Evolutionary conservation across 2,329 filamentous ascomycete genomes (phyloP), one percentile per base, ranked within the genome.

Genomic region (Cladophialophora bantiana): DNA sequence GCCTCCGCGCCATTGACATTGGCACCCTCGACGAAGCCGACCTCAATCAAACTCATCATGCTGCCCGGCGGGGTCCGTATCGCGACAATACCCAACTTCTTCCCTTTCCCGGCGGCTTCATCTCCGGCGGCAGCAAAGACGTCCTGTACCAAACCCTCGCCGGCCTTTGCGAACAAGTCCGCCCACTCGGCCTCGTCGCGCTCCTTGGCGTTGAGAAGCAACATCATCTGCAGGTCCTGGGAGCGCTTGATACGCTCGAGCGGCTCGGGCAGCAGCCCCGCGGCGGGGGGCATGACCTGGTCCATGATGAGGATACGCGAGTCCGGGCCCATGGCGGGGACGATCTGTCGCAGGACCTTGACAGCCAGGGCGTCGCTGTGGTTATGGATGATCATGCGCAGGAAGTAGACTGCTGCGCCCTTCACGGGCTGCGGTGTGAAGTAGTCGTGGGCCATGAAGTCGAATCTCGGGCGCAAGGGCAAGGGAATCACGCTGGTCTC

Each of bases 221-320:
- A 79, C 79, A 85, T 82, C 78, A 86, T 80, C 54, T 81, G 76
- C 68, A 86, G 63, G 72, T 86, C 84, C 12, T 60, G 59, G 7
- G 62, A 62, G 26, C 69, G 60, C 64, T 68, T 67, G 52, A 69
- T 67, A 20, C 67, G 60, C 42, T 69, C 67, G 34, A 70, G 58
- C 9, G 54, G 52, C 10, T 53, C 54, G 12, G 69, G 64, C 7
- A 65, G 35, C 18, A 65, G 7, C 10, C 64, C 62, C 7, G 63
- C 64, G 26, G 61, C 36, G 18, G 58, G 54, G n/a, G 67, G 64
- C 58, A 65, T 64, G 40, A 71, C 62, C 53, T 66, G 54, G 56
- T 68, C 68, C 65, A 68, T 66, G 42, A 70, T 63, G 52, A 70
- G 57, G 34, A 71, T 65, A 10, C 66, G 45, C 13, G 68, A 69